A percentile compares a stretch with the other conserved stretches of the same genome.
These are phyloP conservation scores for Canavalia gladiata DNA, from an alignment of 306 rosid species.

Conservation along the genomic window DNA sequence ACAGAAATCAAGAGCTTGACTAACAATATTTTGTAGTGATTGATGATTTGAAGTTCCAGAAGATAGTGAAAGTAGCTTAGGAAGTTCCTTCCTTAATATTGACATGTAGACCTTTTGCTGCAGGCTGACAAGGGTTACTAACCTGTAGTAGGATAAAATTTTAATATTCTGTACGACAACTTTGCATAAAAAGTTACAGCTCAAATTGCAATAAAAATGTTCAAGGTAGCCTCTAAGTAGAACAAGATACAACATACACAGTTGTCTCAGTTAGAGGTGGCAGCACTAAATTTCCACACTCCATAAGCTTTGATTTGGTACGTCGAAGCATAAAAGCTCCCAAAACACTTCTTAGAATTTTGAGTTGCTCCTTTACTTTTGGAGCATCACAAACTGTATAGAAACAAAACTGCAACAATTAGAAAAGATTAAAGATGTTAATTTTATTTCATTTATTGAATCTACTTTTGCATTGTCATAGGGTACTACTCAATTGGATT, in stretches of 20 bases:
- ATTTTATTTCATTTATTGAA: constrained; percentile 20
- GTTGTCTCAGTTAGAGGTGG: constrained; percentile 91
- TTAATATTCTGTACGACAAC: constrained; percentile 32
- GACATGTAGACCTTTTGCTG: constrained; percentile 89
- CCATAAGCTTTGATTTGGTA: constrained; percentile 83
- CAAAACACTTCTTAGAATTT: constrained; percentile 70
- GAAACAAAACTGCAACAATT: constrained; percentile 43
- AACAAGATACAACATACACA: constrained; percentile 63
- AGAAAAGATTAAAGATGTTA: constrained; percentile 31
- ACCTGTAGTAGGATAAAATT: constrained; percentile 61
- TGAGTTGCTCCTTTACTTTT: constrained; percentile 62
- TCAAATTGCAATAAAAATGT: constrained; percentile 10
- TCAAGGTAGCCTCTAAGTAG: constrained; percentile 1
- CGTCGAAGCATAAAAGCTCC: constrained; percentile 90
- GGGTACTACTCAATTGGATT: neutral
- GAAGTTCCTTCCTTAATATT: constrained; percentile 89
- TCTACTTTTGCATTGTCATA: constrained; percentile 35
- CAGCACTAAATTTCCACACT: constrained; percentile 76
- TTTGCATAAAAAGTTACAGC: constrained; percentile 19
- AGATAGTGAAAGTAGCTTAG: constrained; percentile 77
- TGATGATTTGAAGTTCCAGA: constrained; percentile 80
- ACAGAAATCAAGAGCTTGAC: constrained; percentile 44
- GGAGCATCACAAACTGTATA: constrained; percentile 64
- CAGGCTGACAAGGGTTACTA: constrained; percentile 78
- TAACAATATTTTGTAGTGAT: constrained; percentile 87